A percentile compares a stretch with the other conserved stretches of the same genome.
Evolutionary conservation across 2,329 filamentous ascomycete species (phyloP).

Genomic region (Erysiphe neolycopersici): DNA sequence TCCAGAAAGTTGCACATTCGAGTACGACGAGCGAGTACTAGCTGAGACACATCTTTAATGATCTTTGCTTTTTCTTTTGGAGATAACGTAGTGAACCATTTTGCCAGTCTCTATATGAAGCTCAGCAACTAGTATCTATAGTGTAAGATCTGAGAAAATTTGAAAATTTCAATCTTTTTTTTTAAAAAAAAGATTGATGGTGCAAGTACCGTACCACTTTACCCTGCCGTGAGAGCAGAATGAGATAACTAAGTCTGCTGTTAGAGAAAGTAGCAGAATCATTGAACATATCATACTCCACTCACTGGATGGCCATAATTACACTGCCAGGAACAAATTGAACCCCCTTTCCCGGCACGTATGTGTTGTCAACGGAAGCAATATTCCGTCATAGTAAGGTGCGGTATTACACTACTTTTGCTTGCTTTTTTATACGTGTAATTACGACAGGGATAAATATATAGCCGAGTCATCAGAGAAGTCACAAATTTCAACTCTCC

Average conservation of each 20-base stretch:
- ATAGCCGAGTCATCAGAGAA: too few species aligned
- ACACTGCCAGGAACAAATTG: too few species aligned
- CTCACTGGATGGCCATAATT: conserved; percentile 2
- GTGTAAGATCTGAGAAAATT: background rate
- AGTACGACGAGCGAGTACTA: conserved; percentile 80
- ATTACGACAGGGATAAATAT: too few species aligned
- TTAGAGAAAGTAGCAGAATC: conserved; percentile 1
- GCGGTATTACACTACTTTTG: too few species aligned
- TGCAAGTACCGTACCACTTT: conserved; percentile 60
- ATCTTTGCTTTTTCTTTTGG: conserved; percentile 99
- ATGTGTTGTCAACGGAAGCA: too few species aligned
- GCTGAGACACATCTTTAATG: conserved; percentile 96
- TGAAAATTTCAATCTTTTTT: background rate
- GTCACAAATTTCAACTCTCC: too few species aligned
- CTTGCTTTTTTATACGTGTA: too few species aligned
- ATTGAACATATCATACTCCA: background rate
- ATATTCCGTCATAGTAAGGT: too few species aligned
- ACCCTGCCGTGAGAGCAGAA: conserved; percentile 89
- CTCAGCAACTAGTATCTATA: conserved; percentile 1
- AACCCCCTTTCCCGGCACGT: too few species aligned
- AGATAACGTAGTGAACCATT: conserved; percentile 97
- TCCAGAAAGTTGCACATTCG: conserved; percentile 99
- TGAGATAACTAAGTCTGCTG: conserved; percentile 48
- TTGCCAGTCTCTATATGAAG: conserved; percentile 57
- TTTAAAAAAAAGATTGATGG: background rate